Percentiles rank a stretch among this genome's conserved stretches.
Conservation (phyloP, 1,284 basidiomycete genomes). For the Phenoliferia sp. region DNA sequence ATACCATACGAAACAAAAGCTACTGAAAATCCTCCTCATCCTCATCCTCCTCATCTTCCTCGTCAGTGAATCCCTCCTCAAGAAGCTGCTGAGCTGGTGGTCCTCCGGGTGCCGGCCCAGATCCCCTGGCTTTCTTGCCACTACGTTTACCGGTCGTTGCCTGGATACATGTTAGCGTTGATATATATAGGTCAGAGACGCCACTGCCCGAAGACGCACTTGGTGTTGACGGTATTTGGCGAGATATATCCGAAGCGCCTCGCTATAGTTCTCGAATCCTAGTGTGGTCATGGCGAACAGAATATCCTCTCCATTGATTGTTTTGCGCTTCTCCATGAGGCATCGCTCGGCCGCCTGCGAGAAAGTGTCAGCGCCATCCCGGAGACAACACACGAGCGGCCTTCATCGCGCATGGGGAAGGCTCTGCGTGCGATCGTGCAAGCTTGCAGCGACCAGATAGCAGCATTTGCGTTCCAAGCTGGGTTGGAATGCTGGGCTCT, state of each 20-base stretch:
- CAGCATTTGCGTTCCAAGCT: too few species aligned
- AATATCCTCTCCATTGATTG: conserved; percentile 76
- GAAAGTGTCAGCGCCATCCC: neutral
- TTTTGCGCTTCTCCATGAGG: conserved; percentile 51
- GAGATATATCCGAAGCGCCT: conserved; percentile 81
- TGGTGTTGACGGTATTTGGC: conserved; percentile 67
- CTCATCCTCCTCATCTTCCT: conserved; percentile 10
- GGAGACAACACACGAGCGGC: too few species aligned
- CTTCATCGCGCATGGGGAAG: too few species aligned
- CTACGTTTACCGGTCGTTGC: conserved; percentile 23
- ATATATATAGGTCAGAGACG: too few species aligned
- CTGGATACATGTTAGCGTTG: too few species aligned
- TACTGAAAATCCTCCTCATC: conserved; percentile 5
- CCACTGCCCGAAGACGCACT: conserved; percentile 49
- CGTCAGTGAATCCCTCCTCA: conserved; percentile 6
- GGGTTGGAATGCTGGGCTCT: too few species aligned
- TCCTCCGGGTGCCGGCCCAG: conserved; percentile 3
- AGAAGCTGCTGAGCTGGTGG: neutral
- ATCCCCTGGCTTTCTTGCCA: conserved; percentile 13
- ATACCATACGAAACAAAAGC: neutral
- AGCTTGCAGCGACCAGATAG: too few species aligned
- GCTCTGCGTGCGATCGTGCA: too few species aligned
- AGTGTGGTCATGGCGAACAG: conserved; percentile 79
- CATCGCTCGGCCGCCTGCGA: neutral
- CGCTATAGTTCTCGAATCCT: conserved; percentile 90